Evolutionary conservation across 1,139 yeast species (phyloP), one percentile per base, ranked within the genome.

Genomic region (Geotrichum europaeum): DNA sequence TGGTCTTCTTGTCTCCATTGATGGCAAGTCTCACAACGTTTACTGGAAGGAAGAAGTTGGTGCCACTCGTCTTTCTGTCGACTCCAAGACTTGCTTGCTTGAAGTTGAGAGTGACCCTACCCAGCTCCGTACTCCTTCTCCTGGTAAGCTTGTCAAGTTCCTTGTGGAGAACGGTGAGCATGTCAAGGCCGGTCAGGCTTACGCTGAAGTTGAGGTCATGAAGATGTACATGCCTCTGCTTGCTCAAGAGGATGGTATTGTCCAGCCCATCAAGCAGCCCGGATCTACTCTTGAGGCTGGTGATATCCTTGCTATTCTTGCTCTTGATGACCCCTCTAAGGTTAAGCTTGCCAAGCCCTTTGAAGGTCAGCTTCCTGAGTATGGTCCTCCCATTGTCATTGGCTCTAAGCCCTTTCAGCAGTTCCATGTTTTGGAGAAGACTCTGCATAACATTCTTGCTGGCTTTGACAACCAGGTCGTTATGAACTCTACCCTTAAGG

Each of bases 151-250:
- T 69, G 96, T 92, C 63, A 90, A 90, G 74, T 95, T 85, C 75
- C 81, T 94, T 69, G 96, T 94, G 64, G 98, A 94, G 72, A 88
- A 88, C 69, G 99, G 99, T 67, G 99, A 94, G 67, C 98, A 92
- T 70, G 84, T 94, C 68, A 78, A 78, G 64, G 86, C 96, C 64
- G 99, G 99, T 64, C 96, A 94, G 77, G 85, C 97, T 54, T 95
- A 84, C 72, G 99, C 99, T 54, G 99, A 94, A 78, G 97, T 94
- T 62, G 99, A 94, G 79, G 99, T 94, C 68, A 94, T 94, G 99
- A 94, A 94, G 78, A 92, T 92, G 98, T 74, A 73, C 66, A 75
- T 76, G 78, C 78, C 78, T 36, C 60, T 70, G 53, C 81, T 92
- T 71, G 80, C 90, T 70, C 90, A 85, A 75, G 99, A 92, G 75